Base-by-base conservation (phyloP, 164 flowering plant genomes). In the Echeveria elegans region DNA sequence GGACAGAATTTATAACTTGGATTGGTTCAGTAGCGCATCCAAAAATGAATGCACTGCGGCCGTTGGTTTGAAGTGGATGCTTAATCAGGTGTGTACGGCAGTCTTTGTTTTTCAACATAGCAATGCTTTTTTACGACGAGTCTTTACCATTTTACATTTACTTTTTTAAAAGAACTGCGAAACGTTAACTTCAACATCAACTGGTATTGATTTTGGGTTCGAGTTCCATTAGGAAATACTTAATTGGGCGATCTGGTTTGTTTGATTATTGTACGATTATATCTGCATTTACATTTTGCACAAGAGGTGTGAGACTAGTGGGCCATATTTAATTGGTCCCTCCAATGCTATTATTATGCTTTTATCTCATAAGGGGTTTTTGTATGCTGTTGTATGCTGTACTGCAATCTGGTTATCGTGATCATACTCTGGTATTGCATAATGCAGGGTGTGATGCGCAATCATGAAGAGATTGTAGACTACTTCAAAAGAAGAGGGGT, bases 11-110 rank as follows among this genome's bases (percentile, higher is more conserved):
- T 86, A 84, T 66, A 83, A 77, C 66, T 74, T 86, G 4, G 91
- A 86, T 60, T 84, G 82, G 83, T 48, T 79, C 15, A 82, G 72
- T 53, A 86, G 91, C 73, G 91, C 91, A 65, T 79, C 91, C 23
- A 86, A 83, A 73, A 86, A 84, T 67, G 87, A 84, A 77, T 86
- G 88, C 71, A 78, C 91, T 12, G 84, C 91, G 73, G 88, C 91
- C 0, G 85, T 86, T 72, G 91, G 91, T 19, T 80, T 86, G 48
- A 86, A 86, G 91, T 84, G n/a, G n/a, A n/a, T n/a, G n/a, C n/a
- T n/a, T n/a, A n/a, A n/a, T n/a, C n/a, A n/a, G n/a, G n/a, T n/a
- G 47, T 74, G 66, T 56, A 19, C 14, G 45, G 50, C 60, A n/a
- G 41, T 34, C n/a, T 19, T 40, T 61, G n/a, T n/a, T n/a, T n/a